Conservation (phyloP, 2,329 filamentous ascomycete genomes). For the Rosellinia necatrix region DNA sequence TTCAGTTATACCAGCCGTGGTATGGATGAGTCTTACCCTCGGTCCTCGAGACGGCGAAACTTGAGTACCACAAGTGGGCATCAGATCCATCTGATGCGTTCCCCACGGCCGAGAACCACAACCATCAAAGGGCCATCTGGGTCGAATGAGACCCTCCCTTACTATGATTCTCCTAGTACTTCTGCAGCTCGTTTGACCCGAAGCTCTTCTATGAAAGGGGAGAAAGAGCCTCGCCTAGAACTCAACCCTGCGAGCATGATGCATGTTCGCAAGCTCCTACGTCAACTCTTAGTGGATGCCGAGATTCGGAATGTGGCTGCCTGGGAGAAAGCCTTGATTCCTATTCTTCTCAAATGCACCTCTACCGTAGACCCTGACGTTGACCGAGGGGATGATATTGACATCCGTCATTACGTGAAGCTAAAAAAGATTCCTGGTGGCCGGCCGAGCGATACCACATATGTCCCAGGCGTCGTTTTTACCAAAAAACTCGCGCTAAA, state of each 20-base stretch:
- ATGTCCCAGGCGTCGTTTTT: constrained; percentile 95
- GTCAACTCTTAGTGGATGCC: constrained; percentile 80
- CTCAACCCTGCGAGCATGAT: constrained; percentile 85
- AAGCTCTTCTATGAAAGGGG: constrained; percentile 81
- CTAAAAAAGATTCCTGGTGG: constrained; percentile 95
- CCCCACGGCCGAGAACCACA: constrained; percentile 67
- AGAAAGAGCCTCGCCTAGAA: constrained; percentile 75
- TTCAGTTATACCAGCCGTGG: constrained; percentile 73
- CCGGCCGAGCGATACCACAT: constrained; percentile 87
- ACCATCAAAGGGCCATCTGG: constrained; percentile 60
- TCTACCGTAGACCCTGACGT: constrained; percentile 95
- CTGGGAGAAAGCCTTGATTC: constrained; percentile 90
- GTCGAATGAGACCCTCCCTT: constrained; percentile 56
- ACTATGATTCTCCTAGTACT: constrained; percentile 50
- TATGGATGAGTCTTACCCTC: constrained; percentile 66
- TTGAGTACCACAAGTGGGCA: constrained; percentile 80
- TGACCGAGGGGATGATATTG: constrained; percentile 89
- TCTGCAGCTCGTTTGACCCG: constrained; percentile 62
- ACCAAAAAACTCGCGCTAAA: constrained; percentile 96
- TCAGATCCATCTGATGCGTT: constrained; percentile 72
- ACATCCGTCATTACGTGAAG: constrained; percentile 96
- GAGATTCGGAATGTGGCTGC: constrained; percentile 72
- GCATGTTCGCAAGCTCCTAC: constrained; percentile 84
- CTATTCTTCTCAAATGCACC: constrained; percentile 86
- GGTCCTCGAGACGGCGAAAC: constrained; percentile 75